Conservation (phyloP, 192 early-diverging fungal species). For the Linnemannia zychae region DNA sequence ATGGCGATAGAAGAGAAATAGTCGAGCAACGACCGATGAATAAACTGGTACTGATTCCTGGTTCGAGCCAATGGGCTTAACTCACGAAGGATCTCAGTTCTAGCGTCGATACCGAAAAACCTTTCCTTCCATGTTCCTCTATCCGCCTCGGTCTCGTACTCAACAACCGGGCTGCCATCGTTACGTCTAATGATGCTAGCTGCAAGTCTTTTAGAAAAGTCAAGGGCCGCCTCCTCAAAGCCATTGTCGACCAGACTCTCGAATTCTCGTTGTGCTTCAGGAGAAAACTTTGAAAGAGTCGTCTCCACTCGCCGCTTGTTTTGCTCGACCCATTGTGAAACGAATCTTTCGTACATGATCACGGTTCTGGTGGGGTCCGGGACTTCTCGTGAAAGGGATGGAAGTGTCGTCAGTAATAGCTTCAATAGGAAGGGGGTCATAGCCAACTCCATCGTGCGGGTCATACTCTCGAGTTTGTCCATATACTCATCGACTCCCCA, state of each 20-base stretch:
- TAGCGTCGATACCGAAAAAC: background rate
- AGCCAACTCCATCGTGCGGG: background rate
- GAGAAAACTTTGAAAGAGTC: no score
- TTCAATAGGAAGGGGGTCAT: slow-evolving; percentile 4
- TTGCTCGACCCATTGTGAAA: background rate
- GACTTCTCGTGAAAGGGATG: background rate
- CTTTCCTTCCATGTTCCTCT: background rate
- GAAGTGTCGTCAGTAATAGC: background rate
- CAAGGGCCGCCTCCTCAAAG: background rate
- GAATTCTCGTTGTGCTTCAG: background rate
- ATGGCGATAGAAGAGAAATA: background rate
- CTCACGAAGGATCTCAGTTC: background rate
- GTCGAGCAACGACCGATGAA: slow-evolving; percentile 10
- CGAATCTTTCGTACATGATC: slow-evolving; percentile 7
- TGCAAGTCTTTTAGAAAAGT: background rate
- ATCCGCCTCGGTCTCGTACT: background rate
- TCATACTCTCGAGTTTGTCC: background rate
- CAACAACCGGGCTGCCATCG: background rate
- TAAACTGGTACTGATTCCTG: background rate
- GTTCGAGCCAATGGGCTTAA: background rate
- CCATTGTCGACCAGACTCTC: background rate
- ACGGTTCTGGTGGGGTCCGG: no score
- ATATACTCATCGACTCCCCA: slow-evolving; percentile 1
- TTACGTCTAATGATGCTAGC: background rate
- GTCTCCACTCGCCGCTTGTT: background rate